Percentiles rank a stretch among this genome's conserved stretches.
phyloP scores from a whole-genome alignment of 441 rosid species.

The Pelargonium myrrhifolium region DNA sequence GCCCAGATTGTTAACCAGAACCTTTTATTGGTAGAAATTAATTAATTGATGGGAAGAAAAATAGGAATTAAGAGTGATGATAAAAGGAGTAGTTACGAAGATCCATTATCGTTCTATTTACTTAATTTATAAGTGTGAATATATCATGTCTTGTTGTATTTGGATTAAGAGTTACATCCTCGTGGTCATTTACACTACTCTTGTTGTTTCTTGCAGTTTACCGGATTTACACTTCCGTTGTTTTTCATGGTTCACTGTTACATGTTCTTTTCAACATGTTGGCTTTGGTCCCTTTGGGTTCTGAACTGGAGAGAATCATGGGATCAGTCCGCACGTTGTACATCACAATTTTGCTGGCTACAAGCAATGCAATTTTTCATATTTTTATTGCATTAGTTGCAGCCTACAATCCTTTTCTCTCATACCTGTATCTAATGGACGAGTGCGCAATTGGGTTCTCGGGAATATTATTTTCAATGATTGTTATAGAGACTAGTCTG shows the following conservation, averaged over 20 bases:
- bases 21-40: slow-evolving; percentile 8
- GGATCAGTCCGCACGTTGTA: slow-evolving; percentile 81
- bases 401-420: slow-evolving; percentile 51
- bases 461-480: slow-evolving; percentile 81
- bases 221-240: slow-evolving; percentile 66
- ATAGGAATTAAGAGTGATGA: neutral
- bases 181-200: slow-evolving; percentile 9
- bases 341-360: slow-evolving; percentile 62
- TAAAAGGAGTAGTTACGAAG: neutral
- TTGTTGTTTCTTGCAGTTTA: slow-evolving; percentile 53
- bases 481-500: slow-evolving; percentile 84
- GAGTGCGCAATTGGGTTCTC: slow-evolving; percentile 94
- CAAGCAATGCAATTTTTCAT: slow-evolving; percentile 76
- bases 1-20: slow-evolving; percentile 2
- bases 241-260: slow-evolving; percentile 84
- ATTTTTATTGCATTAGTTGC: slow-evolving; percentile 60
- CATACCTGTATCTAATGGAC: slow-evolving; percentile 37
- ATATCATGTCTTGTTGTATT: neutral
- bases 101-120: neutral
- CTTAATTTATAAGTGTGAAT: neutral
- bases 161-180: neutral
- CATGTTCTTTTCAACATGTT: slow-evolving; percentile 91
- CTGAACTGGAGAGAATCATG: slow-evolving; percentile 93
- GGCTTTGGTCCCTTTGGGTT: slow-evolving; percentile 92
- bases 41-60: neutral